Percentiles rank a stretch among this genome's conserved stretches.
Evolutionary conservation across 73 alveolate species (phyloP).

Genomic region (Stentor coeruleus): DNA sequence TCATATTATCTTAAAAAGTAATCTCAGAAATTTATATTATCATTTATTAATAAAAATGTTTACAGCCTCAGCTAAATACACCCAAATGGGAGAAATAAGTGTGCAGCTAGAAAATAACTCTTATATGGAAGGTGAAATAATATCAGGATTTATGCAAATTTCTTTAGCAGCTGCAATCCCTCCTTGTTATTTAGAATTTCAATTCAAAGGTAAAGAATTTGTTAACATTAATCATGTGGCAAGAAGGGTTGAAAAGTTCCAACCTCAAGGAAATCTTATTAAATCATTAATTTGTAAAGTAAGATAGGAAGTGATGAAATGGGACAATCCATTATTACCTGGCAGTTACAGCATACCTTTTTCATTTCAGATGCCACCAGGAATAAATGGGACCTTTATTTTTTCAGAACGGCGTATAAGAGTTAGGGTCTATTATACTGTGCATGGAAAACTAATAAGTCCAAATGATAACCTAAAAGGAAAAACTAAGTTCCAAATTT

Average conservation of each 20-base stretch:
- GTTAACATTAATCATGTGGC: neutral
- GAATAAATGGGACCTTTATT: neutral
- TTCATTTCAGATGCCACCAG: neutral
- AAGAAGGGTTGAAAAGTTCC: neutral
- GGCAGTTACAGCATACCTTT: neutral
- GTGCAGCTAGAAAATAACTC: neutral
- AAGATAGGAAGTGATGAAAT: neutral
- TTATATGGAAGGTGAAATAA: neutral
- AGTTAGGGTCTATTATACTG: too few species aligned
- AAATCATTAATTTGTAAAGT: neutral
- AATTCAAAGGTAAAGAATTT: neutral
- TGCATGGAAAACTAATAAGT: too few species aligned
- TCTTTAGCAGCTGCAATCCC: neutral
- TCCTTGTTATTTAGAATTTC: neutral
- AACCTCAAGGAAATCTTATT: too few species aligned
- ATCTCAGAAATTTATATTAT: too few species aligned
- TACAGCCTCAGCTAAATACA: neutral
- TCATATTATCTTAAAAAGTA: too few species aligned
- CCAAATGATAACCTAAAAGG: too few species aligned
- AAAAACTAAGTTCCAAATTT: too few species aligned
- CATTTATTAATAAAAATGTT: neutral
- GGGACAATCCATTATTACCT: neutral
- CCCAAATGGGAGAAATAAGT: neutral
- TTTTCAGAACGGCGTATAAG: too few species aligned
- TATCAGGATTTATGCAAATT: neutral